Conservation (phyloP, 805 yeast species). For the Wilhelminamyces savonicus region DNA sequence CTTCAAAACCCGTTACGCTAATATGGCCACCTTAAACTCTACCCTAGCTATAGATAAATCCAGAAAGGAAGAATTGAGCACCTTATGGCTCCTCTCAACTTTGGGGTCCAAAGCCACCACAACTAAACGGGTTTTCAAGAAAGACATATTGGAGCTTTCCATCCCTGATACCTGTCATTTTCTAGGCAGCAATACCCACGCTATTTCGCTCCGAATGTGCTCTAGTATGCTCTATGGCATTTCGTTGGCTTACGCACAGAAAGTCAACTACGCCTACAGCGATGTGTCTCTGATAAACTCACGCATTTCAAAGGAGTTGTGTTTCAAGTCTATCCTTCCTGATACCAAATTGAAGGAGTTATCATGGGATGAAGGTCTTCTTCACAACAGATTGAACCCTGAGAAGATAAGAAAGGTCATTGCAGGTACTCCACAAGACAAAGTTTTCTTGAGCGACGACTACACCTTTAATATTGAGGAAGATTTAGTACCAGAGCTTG, state of each 20-base stretch:
- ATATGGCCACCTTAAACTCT: no score
- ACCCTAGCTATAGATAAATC: no score
- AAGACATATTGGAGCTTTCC: slow-evolving; percentile 26
- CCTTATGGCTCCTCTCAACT: slow-evolving; percentile 40
- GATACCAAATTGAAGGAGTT: no score
- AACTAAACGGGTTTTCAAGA: slow-evolving; percentile 23
- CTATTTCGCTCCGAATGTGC: slow-evolving; percentile 25
- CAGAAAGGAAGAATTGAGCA: no score
- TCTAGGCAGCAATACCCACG: slow-evolving; percentile 3
- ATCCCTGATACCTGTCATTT: slow-evolving; percentile 38
- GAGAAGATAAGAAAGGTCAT: no score
- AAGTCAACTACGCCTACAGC: slow-evolving; percentile 39
- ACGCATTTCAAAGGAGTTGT: slow-evolving; percentile 4
- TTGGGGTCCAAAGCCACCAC: slow-evolving; percentile 27
- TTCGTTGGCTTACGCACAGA: slow-evolving; percentile 41
- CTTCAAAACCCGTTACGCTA: no score
- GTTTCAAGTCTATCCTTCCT: not conserved
- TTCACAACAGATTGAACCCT: no score
- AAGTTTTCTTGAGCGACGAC: slow-evolving; percentile 17
- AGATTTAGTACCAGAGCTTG: slow-evolving; percentile 14
- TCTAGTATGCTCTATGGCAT: slow-evolving; percentile 45
- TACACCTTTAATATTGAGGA: slow-evolving; percentile 17
- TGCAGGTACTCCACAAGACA: no score
- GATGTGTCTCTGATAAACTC: slow-evolving; percentile 16
- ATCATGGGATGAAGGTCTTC: no score